Base-by-base conservation (phyloP, 73 alveolate species). In the Paramecium sonneborni region DNA sequence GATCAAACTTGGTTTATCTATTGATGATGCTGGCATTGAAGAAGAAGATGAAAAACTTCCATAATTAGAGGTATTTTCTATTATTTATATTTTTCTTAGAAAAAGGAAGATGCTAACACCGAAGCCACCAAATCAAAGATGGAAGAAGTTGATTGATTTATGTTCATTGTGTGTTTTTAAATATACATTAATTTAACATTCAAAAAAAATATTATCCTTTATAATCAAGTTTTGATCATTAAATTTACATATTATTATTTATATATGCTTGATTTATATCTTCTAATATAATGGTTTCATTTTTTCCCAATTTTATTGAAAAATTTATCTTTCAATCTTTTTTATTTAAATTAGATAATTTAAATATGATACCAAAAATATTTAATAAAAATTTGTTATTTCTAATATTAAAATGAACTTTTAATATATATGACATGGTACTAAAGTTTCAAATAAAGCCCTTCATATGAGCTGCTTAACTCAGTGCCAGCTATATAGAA, bases 1-100 rank as follows among this genome's bases (percentile, higher is more conserved):
- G 99, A 97, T 98, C 96, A 97, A 98, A 95, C 96, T 98, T 68
- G 99, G 99, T 91, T 97, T 98, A 82, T 93, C 97, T 85, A 96
- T 97, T 89, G 95, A 92, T 93, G 99, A 97, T 35, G 37, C 89
- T 69, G 91, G 87, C 48, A 88, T 88, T 67, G 99, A 97, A 62
- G 99, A 95, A 39, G 96, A 94, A 55, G 96, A 62, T 26, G 84
- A 88, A 32, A 92, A 79, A 21, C 39, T 56, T 24, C 85, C 85
- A 37, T 56, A 85, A 57, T 34, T 62, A 20, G 92, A 89, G 69
- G 97, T 85, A 52, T 95, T 82, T 57, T 92, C 39, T 35, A 62
- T 67, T 11, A 52, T 56, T 56, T 84, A 30, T 30, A 28, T 84
- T 96, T 52, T 52, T 52, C 95, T 26, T 95, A 92, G 85, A 97